phyloP scores from a whole-genome alignment of 2,329 filamentous ascomycete genomes.

The Stemphylium beticola region DNA sequence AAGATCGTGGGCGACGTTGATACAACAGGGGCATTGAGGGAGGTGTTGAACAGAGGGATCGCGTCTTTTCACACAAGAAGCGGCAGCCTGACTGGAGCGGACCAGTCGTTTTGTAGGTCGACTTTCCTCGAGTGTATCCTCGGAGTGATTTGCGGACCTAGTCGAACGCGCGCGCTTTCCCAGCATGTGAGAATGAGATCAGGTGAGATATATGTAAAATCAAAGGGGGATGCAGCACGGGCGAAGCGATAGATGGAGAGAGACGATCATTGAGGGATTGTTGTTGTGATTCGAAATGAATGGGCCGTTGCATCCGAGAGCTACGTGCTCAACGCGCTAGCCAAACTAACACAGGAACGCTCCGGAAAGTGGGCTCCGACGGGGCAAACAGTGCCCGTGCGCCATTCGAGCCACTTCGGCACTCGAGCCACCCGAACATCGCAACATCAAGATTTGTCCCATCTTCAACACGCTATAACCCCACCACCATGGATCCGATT shows the following conservation, averaged over 20 bases:
- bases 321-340: neutral
- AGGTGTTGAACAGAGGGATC: neutral
- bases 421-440: neutral
- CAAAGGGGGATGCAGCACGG: neutral
- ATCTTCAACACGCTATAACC: neutral
- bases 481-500: neutral
- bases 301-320: neutral
- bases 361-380: neutral
- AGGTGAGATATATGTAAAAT: neutral
- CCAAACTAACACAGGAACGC: neutral
- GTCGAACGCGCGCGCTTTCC: neutral
- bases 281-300: neutral
- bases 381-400: neutral
- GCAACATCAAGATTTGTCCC: neutral
- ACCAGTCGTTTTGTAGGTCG: neutral
- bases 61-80: neutral
- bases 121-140: neutral
- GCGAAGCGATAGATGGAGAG: neutral
- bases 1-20: neutral
- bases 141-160: neutral
- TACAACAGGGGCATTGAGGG: neutral
- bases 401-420: neutral
- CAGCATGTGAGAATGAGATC: neutral
- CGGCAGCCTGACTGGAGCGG: neutral
- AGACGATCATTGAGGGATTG: neutral